A percentile compares a stretch with the other conserved stretches of the same genome.
Evolutionary conservation across 1,284 basidiomycete species (phyloP).

Genomic region (Testicularia cyperi): DNA sequence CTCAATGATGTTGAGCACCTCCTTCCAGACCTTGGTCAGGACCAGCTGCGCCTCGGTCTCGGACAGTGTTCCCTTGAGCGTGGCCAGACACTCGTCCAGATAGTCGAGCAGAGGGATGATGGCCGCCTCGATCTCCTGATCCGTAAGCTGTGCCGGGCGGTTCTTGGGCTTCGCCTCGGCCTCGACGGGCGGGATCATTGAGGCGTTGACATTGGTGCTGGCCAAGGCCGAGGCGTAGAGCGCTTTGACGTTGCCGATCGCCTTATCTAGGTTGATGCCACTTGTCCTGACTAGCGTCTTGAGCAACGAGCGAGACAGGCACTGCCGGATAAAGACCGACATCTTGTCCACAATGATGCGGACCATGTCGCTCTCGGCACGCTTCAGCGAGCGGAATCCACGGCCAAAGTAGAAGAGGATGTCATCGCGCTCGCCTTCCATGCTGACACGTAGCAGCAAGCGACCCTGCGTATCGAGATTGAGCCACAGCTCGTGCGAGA

Average conservation of each 20-base stretch:
- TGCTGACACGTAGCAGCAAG: conserved; percentile 83
- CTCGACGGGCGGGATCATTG: conserved; percentile 53
- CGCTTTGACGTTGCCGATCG: conserved; percentile 57
- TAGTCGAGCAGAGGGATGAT: conserved; percentile 93
- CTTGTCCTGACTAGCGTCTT: conserved; percentile 55
- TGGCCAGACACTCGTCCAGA: conserved; percentile 89
- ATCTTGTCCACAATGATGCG: conserved; percentile 98
- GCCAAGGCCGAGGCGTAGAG: conserved; percentile 55
- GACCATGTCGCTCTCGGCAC: conserved; percentile 94
- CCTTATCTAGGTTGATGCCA: conserved; percentile 56
- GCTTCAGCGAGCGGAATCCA: conserved; percentile 89
- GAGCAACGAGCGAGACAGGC: conserved; percentile 75
- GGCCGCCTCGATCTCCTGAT: conserved; percentile 91
- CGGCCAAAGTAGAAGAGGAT: conserved; percentile 96
- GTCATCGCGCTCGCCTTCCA: conserved; percentile 98
- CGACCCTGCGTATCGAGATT: conserved; percentile 85
- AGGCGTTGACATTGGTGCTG: conserved; percentile 44
- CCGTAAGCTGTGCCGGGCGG: conserved; percentile 74
- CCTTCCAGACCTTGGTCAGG: conserved; percentile 94
- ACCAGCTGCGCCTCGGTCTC: conserved; percentile 74
- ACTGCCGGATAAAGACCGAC: conserved; percentile 88
- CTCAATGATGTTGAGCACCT: conserved; percentile 85
- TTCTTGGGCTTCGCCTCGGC: conserved; percentile 40
- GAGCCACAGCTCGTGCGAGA: conserved; percentile 89
- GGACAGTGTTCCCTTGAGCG: conserved; percentile 83